These are phyloP conservation scores for Musa itinerans DNA, from an alignment of 176 grass and related monocot species.

Conservation along the genomic window DNA sequence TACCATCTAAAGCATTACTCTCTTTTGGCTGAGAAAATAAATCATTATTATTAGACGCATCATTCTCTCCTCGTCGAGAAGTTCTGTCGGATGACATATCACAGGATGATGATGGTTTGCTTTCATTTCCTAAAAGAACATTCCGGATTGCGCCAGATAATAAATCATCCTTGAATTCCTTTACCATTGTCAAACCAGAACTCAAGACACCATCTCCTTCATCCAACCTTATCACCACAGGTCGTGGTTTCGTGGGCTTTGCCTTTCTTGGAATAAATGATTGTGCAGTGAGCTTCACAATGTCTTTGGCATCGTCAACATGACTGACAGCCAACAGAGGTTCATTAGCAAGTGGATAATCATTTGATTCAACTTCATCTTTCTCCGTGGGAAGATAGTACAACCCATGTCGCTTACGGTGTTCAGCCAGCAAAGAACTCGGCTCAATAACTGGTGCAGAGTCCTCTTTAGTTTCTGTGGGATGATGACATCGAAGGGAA, in stretches of 20 bases:
- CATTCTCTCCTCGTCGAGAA: conserved; percentile 25
- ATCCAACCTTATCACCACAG: conserved; percentile 82
- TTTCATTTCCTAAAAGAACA: conserved; percentile 51
- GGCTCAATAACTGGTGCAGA: conserved; percentile 29
- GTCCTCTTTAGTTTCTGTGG: conserved; percentile 28
- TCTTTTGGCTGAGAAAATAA: conserved; percentile 29
- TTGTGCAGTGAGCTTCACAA: conserved; percentile 23
- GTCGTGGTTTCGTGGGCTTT: conserved; percentile 59
- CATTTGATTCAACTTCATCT: conserved; percentile 38
- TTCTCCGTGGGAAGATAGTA: conserved; percentile 70
- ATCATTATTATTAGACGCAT: conserved; percentile 20
- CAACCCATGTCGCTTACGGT: conserved; percentile 77
- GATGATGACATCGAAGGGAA: conserved; percentile 16
- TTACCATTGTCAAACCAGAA: conserved; percentile 25
- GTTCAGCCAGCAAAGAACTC: conserved; percentile 60
- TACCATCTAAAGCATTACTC: conserved; percentile 17
- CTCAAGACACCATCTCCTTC: conserved; percentile 49
- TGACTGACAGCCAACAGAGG: conserved; percentile 30
- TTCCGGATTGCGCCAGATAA: conserved; percentile 43
- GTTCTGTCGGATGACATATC: conserved; percentile 19
- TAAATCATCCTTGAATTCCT: conserved; percentile 30
- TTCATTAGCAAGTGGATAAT: conserved; percentile 69
- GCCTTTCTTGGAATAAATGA: conserved; percentile 32
- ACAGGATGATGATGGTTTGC: conserved; percentile 27
- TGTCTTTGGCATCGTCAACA: conserved; percentile 27